Conservation (phyloP, 345 rosid genomes). For the Brassica nigra region DNA sequence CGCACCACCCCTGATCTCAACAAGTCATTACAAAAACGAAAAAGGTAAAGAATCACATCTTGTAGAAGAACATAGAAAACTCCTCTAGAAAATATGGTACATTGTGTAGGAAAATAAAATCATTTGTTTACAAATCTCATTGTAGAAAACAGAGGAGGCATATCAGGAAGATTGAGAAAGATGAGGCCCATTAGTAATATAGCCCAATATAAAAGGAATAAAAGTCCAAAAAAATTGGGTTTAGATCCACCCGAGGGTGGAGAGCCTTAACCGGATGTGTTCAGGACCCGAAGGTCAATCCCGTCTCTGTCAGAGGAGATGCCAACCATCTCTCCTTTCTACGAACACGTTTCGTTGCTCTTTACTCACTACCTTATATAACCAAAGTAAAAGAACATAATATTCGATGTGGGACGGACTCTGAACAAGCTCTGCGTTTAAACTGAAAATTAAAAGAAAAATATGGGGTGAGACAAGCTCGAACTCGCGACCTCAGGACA, state of each 20-base stretch:
- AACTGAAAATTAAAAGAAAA: too few species aligned
- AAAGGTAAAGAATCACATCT: too few species aligned
- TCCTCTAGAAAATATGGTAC: background rate
- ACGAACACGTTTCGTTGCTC: background rate
- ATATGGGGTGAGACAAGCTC: slow-evolving; percentile 79
- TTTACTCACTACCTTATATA: background rate
- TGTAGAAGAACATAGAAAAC: too few species aligned
- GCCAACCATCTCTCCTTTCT: slow-evolving; percentile 78
- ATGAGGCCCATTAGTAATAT: too few species aligned
- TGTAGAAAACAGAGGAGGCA: background rate
- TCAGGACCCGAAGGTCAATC: slow-evolving; percentile 41
- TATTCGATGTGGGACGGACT: slow-evolving; percentile 29
- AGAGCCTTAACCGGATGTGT: slow-evolving; percentile 52
- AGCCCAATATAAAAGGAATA: background rate
- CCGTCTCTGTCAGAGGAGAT: slow-evolving; percentile 76
- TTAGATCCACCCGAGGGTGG: slow-evolving; percentile 42
- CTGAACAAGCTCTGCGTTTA: background rate
- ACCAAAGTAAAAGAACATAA: rapidly evolving
- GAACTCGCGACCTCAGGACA: slow-evolving; percentile 75
- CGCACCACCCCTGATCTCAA: too few species aligned
- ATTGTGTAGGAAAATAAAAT: background rate
- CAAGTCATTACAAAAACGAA: too few species aligned
- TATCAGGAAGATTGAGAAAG: background rate
- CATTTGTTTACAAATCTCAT: background rate
- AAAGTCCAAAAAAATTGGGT: slow-evolving; percentile 37